Percentiles rank a stretch among this genome's conserved stretches.
These are phyloP conservation scores for Casuarina cunninghamiana DNA, from an alignment of 306 rosid genomes.

Conservation along the genomic window DNA sequence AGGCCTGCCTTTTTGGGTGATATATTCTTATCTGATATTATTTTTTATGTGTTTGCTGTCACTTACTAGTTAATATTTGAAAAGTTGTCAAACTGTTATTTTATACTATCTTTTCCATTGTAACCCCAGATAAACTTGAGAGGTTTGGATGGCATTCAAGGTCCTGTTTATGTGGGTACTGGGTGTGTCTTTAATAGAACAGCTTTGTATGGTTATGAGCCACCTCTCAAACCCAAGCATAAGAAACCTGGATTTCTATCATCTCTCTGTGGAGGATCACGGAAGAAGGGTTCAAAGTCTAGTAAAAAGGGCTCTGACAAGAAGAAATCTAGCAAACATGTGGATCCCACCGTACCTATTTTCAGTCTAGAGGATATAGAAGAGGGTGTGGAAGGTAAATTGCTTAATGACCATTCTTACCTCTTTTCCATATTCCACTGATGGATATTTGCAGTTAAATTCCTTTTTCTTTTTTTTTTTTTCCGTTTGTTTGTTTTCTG, in stretches of 20 bases:
- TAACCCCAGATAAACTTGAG: constrained; percentile 83
- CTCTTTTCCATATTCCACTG: constrained; percentile 5
- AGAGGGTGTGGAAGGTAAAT: constrained; percentile 92
- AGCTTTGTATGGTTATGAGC: constrained; percentile 93
- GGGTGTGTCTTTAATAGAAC: constrained; percentile 96
- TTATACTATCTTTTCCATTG: constrained; percentile 13
- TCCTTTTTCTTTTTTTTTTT: neutral
- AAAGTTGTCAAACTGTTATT: neutral
- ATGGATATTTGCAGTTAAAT: neutral
- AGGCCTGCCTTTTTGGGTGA: neutral
- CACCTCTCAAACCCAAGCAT: constrained; percentile 80
- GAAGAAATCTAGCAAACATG: constrained; percentile 73
- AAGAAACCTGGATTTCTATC: constrained; percentile 67
- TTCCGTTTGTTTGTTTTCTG: neutral
- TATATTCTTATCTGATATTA: constrained; percentile 6
- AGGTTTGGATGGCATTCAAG: constrained; percentile 97
- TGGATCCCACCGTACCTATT: constrained; percentile 78
- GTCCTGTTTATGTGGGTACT: constrained; percentile 98
- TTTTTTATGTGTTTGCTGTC: neutral
- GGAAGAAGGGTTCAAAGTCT: constrained; percentile 72
- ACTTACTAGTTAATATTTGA: neutral
- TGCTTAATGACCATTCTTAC: neutral
- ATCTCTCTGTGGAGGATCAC: constrained; percentile 69
- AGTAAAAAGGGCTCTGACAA: constrained; percentile 74
- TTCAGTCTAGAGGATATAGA: constrained; percentile 89